These are phyloP conservation scores for Aspergillus floridensis DNA, from an alignment of 2,329 filamentous ascomycete species.

Conservation along the genomic window DNA sequence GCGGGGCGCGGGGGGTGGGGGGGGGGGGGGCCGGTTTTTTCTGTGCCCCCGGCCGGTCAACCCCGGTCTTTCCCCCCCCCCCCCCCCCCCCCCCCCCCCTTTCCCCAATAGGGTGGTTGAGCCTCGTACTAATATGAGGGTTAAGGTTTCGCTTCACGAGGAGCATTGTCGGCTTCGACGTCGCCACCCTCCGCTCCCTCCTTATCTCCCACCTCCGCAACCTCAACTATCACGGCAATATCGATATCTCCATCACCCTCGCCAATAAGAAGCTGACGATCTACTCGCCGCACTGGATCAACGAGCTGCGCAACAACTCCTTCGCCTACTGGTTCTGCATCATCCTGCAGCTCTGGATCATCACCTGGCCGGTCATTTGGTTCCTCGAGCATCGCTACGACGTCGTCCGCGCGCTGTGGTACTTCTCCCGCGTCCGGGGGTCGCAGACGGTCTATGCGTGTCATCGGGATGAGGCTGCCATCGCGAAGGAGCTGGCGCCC, in stretches of 20 bases:
- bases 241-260: slow-evolving; percentile 24
- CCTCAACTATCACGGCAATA: slow-evolving; percentile 37
- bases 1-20: too few species aligned
- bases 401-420: slow-evolving; percentile 31
- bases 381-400: slow-evolving; percentile 39
- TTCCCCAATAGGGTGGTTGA: not conserved
- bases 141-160: slow-evolving; percentile 33
- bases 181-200: slow-evolving; percentile 23
- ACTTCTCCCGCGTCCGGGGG: slow-evolving; percentile 23
- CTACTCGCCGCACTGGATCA: slow-evolving; percentile 42
- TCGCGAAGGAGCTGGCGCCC: slow-evolving; percentile 33
- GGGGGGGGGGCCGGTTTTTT: too few species aligned
- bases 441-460: slow-evolving; percentile 24
- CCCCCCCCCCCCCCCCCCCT: too few species aligned
- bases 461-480: slow-evolving; percentile 24
- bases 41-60: too few species aligned
- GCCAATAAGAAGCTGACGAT: slow-evolving; percentile 33
- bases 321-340: slow-evolving; percentile 36
- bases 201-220: slow-evolving; percentile 38
- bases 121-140: not conserved
- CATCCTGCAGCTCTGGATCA: slow-evolving; percentile 40
- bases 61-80: too few species aligned
- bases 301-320: slow-evolving; percentile 34
- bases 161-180: slow-evolving; percentile 30
- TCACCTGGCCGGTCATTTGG: slow-evolving; percentile 40